A percentile compares a stretch with the other conserved stretches of the same genome.
Conservation (phyloP, 768 basidiomycete species). For the Termitomyces heimii region DNA sequence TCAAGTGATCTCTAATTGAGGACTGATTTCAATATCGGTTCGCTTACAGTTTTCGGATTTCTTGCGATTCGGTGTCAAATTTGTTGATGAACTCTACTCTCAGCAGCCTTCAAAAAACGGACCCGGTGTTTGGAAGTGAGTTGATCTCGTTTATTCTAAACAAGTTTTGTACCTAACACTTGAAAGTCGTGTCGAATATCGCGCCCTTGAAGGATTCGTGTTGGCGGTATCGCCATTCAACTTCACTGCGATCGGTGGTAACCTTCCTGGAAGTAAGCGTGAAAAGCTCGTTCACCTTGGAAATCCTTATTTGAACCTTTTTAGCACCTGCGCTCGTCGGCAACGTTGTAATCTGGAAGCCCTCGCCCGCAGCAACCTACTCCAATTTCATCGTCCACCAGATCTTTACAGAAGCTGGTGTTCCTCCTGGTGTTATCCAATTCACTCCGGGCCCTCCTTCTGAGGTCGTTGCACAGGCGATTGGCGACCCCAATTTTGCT, state of each 20-base stretch:
- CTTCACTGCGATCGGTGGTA: constrained; percentile 97
- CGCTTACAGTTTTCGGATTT: constrained; percentile 73
- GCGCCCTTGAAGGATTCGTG: constrained; percentile 97
- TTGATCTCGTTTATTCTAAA: not conserved
- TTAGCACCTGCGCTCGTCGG: constrained; percentile 88
- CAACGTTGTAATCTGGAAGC: constrained; percentile 96
- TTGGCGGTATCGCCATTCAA: constrained; percentile 98
- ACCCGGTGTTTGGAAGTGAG: constrained; percentile 91
- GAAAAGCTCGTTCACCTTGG: not conserved
- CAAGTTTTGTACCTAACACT: not conserved
- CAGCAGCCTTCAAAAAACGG: constrained; percentile 89
- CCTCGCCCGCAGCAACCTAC: constrained; percentile 92
- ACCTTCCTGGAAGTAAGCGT: constrained; percentile 59
- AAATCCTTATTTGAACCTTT: constrained; percentile 6
- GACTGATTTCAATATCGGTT: constrained; percentile 4
- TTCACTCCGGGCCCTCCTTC: constrained; percentile 90
- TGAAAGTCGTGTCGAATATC: constrained; percentile 86
- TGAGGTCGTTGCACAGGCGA: constrained; percentile 80
- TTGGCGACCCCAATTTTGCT: constrained; percentile 74
- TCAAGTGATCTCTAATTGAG: not conserved
- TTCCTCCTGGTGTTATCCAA: constrained; percentile 94
- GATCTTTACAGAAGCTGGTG: constrained; percentile 89
- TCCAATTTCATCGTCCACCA: constrained; percentile 91
- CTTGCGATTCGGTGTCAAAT: constrained; percentile 95
- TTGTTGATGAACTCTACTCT: constrained; percentile 89